phyloP scores from a whole-genome alignment of 169 alveolate genomes.

The Plasmodium berghei region DNA sequence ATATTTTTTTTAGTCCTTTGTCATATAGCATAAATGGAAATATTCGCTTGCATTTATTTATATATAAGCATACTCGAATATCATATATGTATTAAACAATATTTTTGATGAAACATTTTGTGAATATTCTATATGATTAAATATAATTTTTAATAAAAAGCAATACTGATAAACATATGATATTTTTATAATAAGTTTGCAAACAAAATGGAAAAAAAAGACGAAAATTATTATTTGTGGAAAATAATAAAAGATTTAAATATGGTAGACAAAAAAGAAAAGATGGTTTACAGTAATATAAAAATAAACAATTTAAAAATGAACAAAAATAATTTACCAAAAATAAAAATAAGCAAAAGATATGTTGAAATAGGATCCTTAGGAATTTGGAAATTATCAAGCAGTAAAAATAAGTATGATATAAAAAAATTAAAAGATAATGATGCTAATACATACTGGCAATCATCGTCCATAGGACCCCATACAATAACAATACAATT shows the following conservation, averaged over 20 bases:
- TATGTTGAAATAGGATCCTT: slow-evolving; percentile 69
- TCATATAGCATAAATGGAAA: neutral
- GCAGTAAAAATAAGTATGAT: slow-evolving; percentile 76
- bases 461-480: slow-evolving; percentile 88
- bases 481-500: slow-evolving; percentile 88
- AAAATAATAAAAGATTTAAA: slow-evolving; percentile 19
- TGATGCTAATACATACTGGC: slow-evolving; percentile 90
- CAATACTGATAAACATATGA: no score
- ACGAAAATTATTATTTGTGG: slow-evolving; percentile 14
- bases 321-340: slow-evolving; percentile 21
- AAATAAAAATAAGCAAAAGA: slow-evolving; percentile 54
- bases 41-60: neutral
- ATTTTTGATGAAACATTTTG: no score
- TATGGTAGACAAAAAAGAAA: neutral
- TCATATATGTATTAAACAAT: neutral
- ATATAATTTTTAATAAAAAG: no score
- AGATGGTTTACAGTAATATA: neutral
- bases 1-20: neutral
- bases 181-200: no score
- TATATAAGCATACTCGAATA: neutral
- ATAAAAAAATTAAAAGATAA: slow-evolving; percentile 88
- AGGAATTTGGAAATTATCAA: slow-evolving; percentile 73
- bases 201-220: neutral
- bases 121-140: no score
- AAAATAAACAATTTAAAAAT: neutral